phyloP scores from a whole-genome alignment of 176 grass and related monocot genomes.

The Stipa capillata region DNA sequence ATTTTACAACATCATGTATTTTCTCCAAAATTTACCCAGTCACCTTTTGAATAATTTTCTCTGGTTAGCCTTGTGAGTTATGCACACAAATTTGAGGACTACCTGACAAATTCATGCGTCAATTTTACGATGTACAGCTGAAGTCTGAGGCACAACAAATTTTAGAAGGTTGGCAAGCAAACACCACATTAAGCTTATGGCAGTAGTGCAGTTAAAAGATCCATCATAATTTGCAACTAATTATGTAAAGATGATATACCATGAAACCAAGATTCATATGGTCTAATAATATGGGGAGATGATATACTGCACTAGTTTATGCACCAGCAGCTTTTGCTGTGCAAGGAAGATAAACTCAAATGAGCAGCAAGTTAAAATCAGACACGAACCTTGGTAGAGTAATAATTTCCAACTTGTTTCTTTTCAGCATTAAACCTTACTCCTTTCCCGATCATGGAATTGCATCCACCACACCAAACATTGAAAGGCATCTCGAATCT shows the following conservation, averaged over 20 bases:
- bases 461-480: conserved; percentile 98
- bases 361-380: not conserved
- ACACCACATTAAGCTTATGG: not conserved
- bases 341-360: not conserved
- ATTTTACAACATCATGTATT: not conserved
- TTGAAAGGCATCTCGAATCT: conserved; percentile 99
- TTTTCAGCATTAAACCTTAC: conserved; percentile 99
- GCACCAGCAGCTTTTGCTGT: not conserved
- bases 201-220: not conserved
- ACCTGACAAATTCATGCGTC: not conserved
- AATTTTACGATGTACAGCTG: not conserved
- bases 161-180: not conserved
- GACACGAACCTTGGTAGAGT: conserved; percentile 77
- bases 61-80: not conserved
- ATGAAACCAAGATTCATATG: not conserved
- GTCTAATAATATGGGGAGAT: not conserved
- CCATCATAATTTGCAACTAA: not conserved
- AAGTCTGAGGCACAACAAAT: not conserved
- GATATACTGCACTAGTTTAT: not conserved
- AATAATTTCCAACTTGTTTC: conserved; percentile 99
- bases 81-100: not conserved
- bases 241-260: not conserved
- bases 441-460: conserved; percentile 97
- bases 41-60: not conserved
- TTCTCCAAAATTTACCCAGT: not conserved